Percentiles rank a stretch among this genome's conserved stretches.
Conservation (phyloP, 2,329 filamentous ascomycete genomes). For the Sclerotinia glacialis region DNA sequence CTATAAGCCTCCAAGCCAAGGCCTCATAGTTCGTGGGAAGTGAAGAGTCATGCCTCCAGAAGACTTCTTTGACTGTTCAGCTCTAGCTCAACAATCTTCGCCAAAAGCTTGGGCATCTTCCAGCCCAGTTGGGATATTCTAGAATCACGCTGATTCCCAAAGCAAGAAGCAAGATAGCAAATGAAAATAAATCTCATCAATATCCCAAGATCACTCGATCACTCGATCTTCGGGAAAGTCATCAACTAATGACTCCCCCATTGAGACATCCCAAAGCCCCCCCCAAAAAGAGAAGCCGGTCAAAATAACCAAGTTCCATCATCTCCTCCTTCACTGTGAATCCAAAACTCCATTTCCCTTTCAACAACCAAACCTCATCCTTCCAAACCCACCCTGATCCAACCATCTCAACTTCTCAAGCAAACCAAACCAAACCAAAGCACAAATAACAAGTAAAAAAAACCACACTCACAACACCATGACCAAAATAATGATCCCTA, state of each 20-base stretch:
- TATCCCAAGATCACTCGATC: background rate
- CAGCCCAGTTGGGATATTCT: background rate
- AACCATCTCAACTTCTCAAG: background rate
- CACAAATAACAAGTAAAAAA: background rate
- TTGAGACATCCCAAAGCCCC: background rate
- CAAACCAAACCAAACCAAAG: background rate
- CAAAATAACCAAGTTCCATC: background rate
- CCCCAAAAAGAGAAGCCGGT: background rate
- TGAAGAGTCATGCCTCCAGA: too few relatives aligned
- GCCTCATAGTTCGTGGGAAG: too few relatives aligned
- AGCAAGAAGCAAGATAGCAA: too few relatives aligned
- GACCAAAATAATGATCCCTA: conserved; percentile 15
- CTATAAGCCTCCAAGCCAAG: background rate
- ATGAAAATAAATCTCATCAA: too few relatives aligned
- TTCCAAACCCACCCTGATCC: background rate
- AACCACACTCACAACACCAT: conserved; percentile 9
- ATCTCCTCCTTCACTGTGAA: background rate
- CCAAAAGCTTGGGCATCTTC: background rate
- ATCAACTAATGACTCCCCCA: background rate
- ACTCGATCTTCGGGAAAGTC: background rate
- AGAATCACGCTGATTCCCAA: too few relatives aligned
- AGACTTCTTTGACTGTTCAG: background rate
- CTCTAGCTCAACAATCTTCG: background rate
- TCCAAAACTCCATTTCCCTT: too few relatives aligned
- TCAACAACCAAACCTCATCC: background rate